Conservation (phyloP, 495 filamentous ascomycete genomes). For the Penicillium mononematosum region DNA sequence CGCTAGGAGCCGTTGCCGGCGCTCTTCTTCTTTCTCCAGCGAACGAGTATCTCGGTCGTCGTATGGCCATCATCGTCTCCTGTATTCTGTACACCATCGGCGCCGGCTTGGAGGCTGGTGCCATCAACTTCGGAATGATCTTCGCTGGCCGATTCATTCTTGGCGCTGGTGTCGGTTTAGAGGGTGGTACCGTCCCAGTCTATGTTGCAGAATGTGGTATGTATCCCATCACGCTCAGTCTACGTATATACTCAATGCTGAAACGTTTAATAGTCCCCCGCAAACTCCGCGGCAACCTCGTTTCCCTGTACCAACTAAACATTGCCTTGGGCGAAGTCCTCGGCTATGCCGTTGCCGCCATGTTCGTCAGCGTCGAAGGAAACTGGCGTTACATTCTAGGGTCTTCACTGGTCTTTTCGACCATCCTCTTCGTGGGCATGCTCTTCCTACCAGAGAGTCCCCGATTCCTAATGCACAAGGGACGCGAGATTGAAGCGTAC, state of each 20-base stretch:
- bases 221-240: constrained; percentile 11
- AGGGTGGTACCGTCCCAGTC: constrained; percentile 60
- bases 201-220: constrained; percentile 52
- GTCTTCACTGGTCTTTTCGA: constrained; percentile 61
- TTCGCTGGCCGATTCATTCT: constrained; percentile 59
- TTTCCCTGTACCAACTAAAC: constrained; percentile 62
- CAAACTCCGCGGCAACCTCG: constrained; percentile 58
- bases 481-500: constrained; percentile 48
- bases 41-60: constrained; percentile 57
- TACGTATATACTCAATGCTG: not conserved
- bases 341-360: constrained; percentile 61
- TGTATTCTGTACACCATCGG: constrained; percentile 59
- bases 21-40: constrained; percentile 55
- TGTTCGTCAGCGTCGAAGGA: constrained; percentile 56
- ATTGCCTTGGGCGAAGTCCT: constrained; percentile 63
- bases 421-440: constrained; percentile 58
- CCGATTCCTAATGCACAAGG: constrained; percentile 58
- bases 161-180: constrained; percentile 58
- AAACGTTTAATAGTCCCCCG: constrained; percentile 46
- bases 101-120: constrained; percentile 58
- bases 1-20: constrained; percentile 59
- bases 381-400: constrained; percentile 68
- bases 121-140: constrained; percentile 60
- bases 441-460: constrained; percentile 59
- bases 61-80: constrained; percentile 59